These are phyloP conservation scores for Arthrobotrys sphaeroides DNA, from an alignment of 2,329 filamentous ascomycete species.

Conservation along the genomic window DNA sequence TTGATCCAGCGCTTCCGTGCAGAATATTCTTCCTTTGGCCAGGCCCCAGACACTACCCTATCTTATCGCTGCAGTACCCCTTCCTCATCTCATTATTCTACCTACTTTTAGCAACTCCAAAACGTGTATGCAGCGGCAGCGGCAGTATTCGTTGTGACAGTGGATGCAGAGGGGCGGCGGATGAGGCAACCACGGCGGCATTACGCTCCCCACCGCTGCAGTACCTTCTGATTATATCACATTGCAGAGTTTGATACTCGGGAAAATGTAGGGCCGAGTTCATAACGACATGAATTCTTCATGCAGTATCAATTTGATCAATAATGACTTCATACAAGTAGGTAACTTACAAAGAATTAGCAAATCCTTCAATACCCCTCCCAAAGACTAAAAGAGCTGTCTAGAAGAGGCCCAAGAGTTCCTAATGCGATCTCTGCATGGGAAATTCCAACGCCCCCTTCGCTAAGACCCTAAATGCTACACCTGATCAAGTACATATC, in stretches of 20 bases:
- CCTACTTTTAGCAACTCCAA: slow-evolving; percentile 5
- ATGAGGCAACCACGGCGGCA: slow-evolving; percentile 12
- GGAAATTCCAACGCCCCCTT: slow-evolving; percentile 1
- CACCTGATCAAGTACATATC: slow-evolving; percentile 22
- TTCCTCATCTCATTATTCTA: not conserved
- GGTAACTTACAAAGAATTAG: slow-evolving; percentile 1
- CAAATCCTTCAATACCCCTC: not conserved
- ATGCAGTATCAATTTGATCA: not conserved
- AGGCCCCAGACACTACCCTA: not conserved
- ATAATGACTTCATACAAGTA: not conserved
- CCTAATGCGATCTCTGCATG: slow-evolving; percentile 8
- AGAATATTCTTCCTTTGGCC: not conserved
- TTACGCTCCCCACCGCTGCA: not conserved
- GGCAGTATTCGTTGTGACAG: not conserved
- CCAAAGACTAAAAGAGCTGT: not conserved
- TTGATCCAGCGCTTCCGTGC: not conserved
- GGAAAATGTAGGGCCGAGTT: slow-evolving; percentile 1
- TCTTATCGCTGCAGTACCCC: slow-evolving; percentile 7
- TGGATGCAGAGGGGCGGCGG: slow-evolving; percentile 2
- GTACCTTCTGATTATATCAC: not conserved
- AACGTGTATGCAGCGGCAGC: not conserved
- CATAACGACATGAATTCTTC: not conserved
- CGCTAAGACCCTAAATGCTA: slow-evolving; percentile 14
- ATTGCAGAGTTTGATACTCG: slow-evolving; percentile 1
- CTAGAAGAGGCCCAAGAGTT: not conserved